Conservation (phyloP, 768 basidiomycete genomes). For the Pleurotus platypus region DNA sequence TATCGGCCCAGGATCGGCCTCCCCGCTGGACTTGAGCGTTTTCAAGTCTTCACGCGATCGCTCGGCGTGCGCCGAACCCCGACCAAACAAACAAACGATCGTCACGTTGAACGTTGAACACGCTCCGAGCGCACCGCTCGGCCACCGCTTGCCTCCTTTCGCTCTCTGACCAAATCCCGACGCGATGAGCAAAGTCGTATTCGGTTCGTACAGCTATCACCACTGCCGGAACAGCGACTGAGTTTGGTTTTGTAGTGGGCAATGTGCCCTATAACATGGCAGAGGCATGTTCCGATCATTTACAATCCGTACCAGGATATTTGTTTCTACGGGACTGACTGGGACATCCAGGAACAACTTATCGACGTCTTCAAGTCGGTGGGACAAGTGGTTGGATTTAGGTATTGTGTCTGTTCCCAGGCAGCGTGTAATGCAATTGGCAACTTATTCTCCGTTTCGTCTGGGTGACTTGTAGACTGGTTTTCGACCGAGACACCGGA, state of each 20-base stretch:
- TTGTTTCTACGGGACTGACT: slow-evolving; percentile 8
- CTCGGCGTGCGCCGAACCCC: too few relatives aligned
- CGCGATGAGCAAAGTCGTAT: slow-evolving; percentile 68
- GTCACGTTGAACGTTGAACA: too few relatives aligned
- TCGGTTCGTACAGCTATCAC: slow-evolving; percentile 43
- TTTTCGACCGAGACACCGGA: slow-evolving; percentile 90
- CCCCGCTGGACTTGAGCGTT: too few relatives aligned
- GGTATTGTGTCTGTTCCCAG: slow-evolving; percentile 38
- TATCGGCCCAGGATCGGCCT: too few relatives aligned
- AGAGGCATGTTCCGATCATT: slow-evolving; percentile 42
- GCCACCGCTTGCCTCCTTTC: neutral
- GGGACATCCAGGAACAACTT: slow-evolving; percentile 58
- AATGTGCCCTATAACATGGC: slow-evolving; percentile 92
- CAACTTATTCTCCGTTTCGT: neutral
- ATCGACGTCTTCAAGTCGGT: slow-evolving; percentile 88
- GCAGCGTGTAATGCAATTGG: neutral
- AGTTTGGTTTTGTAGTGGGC: slow-evolving; percentile 49
- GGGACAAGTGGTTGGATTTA: slow-evolving; percentile 85
- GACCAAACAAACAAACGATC: too few relatives aligned
- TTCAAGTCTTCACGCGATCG: too few relatives aligned
- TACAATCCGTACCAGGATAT: neutral
- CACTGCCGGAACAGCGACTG: neutral
- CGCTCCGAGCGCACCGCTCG: too few relatives aligned
- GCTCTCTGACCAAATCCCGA: neutral
- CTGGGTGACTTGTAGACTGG: slow-evolving; percentile 47